Evolutionary conservation across 257 asterid genomes (phyloP), one percentile per base, ranked within the genome.

Genomic region (Lycium barbarum): DNA sequence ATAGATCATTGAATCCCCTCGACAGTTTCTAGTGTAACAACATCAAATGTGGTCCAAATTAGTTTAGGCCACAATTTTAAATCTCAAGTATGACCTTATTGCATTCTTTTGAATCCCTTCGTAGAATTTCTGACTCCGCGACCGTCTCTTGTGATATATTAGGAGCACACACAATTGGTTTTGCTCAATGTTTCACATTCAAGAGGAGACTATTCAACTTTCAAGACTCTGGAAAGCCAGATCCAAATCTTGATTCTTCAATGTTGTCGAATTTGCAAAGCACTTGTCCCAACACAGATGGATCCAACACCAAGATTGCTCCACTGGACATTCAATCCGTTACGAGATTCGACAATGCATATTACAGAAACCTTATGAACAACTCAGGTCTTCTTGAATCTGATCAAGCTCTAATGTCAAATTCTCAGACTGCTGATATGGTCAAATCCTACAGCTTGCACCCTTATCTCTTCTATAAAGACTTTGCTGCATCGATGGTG

Each of bases 91-190:
- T 66, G 47, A 38, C n/a, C 0, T 35, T 26, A 10, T 66, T 66
- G 71, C 43, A 26, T 65, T 10, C 4, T 43, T 3, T 18, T 2
- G 2, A 5, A n/a, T 45, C 38, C 10, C 10, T 73, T 47, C 3
- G 1, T 20, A 9, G 14, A 73, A 6, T 11, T 73, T 7, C 20
- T 49, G 20, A 74, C 81, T 49, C 59, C 4, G 10, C 13, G 0
- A 20, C 15, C 6, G 20, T 74, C 7, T 26, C 18, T 38, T 70
- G 11, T 36, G 36, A 54, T 83, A 12, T 49, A 26, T 26, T 26
- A 94, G 97, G 97, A 54, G 98, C 90, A 0, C 98, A 95, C 86
- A 93, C 97, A 0, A 90, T 95, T 7, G 98, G 98, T n/a, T 91
- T 89, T 87, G 97, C 98, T 57, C 97, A 93, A 81, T 95, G 98